These are phyloP conservation scores for Stephanodiscus minutulus DNA, from an alignment of 108 stramenopile species.

Conservation along the genomic window DNA sequence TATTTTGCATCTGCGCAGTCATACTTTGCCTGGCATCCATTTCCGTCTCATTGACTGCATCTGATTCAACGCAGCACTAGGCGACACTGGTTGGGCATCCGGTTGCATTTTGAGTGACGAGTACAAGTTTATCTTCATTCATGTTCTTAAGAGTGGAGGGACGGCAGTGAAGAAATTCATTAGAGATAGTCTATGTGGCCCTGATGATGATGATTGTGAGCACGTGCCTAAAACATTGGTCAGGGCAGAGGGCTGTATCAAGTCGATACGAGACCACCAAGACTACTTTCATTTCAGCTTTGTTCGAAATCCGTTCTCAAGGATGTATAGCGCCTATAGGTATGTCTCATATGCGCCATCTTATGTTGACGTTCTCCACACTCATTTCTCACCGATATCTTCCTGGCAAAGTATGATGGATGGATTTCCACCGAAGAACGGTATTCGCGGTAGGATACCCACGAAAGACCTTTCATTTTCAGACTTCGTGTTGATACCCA, in stretches of 20 bases:
- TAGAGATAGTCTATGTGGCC: conserved; percentile 42
- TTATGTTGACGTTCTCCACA: conserved; percentile 5
- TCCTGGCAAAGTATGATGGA: conserved; percentile 35
- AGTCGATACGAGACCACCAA: conserved; percentile 25
- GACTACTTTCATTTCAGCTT: conserved; percentile 52
- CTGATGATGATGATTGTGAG: conserved; percentile 24
- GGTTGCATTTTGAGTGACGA: conserved; percentile 46
- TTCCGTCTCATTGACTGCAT: not conserved
- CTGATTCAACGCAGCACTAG: conserved; percentile 1
- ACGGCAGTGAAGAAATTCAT: conserved; percentile 45
- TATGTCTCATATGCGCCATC: not conserved
- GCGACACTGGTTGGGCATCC: conserved; percentile 34
- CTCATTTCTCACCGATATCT: not conserved
- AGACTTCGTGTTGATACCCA: conserved; percentile 37
- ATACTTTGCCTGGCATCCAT: not conserved
- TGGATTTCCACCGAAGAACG: conserved; percentile 16
- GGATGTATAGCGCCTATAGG: conserved; percentile 29
- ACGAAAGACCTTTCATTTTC: conserved; percentile 38
- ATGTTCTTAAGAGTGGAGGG: conserved; percentile 49
- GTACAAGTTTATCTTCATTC: conserved; percentile 53
- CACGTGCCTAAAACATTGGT: conserved; percentile 20
- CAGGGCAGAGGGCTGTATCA: conserved; percentile 17
- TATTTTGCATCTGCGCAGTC: too few relatives aligned
- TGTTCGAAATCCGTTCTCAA: conserved; percentile 51
- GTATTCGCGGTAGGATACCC: conserved; percentile 8